A percentile compares a stretch with the other conserved stretches of the same genome.
phyloP scores from a whole-genome alignment of 2,329 filamentous ascomycete genomes.

The Esteya vermicola region DNA sequence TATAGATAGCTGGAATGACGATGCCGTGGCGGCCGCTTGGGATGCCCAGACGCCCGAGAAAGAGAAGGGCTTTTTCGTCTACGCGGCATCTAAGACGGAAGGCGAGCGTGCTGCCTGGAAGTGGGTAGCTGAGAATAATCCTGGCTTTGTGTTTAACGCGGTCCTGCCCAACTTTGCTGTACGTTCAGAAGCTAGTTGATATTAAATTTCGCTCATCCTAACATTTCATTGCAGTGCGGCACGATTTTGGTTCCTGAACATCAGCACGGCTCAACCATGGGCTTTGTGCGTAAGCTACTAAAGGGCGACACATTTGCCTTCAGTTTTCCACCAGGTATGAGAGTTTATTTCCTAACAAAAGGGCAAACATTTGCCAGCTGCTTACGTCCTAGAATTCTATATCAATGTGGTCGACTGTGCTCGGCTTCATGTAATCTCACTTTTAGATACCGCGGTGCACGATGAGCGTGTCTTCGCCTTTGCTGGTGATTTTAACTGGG shows the following conservation, averaged over 20 bases:
- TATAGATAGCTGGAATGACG: not conserved
- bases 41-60: not conserved
- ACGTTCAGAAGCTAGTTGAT: no score
- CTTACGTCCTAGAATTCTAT: conserved; percentile 2
- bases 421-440: conserved; percentile 14
- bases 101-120: conserved; percentile 9
- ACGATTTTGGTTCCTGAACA: conserved; percentile 1
- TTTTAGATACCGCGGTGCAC: conserved; percentile 12
- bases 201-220: no score
- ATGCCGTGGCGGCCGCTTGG: conserved; percentile 3
- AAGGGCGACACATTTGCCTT: not conserved
- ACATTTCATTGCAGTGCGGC: no score
- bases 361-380: no score
- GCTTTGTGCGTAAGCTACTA: not conserved
- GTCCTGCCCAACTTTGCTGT: conserved; percentile 4
- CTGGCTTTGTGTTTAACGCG: conserved; percentile 11
- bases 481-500: conserved; percentile 11
- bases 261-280: conserved; percentile 3
- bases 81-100: conserved; percentile 9
- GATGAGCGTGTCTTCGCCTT: conserved; percentile 14
- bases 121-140: conserved; percentile 7
- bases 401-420: conserved; percentile 5
- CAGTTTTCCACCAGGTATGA: no score
- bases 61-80: conserved; percentile 2
- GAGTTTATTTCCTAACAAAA: no score